Conservation (phyloP, 805 yeast species). For the Monosporozyma unispora region DNA sequence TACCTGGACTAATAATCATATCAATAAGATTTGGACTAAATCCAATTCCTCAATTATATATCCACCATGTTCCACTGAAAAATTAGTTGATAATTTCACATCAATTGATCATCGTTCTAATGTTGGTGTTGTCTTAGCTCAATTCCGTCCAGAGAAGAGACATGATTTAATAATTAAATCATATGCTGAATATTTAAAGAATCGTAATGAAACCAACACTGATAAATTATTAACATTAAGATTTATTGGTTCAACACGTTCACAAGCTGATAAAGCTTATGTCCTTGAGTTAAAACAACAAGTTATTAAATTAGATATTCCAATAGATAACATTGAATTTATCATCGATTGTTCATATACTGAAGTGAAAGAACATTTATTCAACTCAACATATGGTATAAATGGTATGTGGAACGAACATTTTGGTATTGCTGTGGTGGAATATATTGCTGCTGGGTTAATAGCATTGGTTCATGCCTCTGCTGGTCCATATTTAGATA, state of each 20-base stretch:
- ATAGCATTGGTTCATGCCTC: slow-evolving; percentile 89
- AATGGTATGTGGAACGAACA: slow-evolving; percentile 99
- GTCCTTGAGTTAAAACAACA: slow-evolving; percentile 41
- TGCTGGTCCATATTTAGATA: slow-evolving; percentile 90
- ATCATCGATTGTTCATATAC: slow-evolving; percentile 67
- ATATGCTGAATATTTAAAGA: slow-evolving; percentile 45
- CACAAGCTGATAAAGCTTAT: slow-evolving; percentile 50
- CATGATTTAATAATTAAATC: slow-evolving; percentile 62
- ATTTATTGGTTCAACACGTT: slow-evolving; percentile 79
- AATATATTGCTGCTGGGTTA: slow-evolving; percentile 75
- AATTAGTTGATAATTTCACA: slow-evolving; percentile 26
- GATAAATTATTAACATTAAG: slow-evolving; percentile 45
- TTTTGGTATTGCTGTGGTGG: slow-evolving; percentile 96
- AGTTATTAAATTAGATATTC: slow-evolving; percentile 38
- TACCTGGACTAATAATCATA: slow-evolving; percentile 83
- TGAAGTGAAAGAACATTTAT: slow-evolving; percentile 46
- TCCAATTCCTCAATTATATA: slow-evolving; percentile 44
- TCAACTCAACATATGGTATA: slow-evolving; percentile 60
- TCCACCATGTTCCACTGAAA: slow-evolving; percentile 84
- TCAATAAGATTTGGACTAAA: slow-evolving; percentile 54
- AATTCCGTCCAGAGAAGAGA: slow-evolving; percentile 91
- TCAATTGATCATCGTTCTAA: slow-evolving; percentile 23
- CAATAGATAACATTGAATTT: slow-evolving; percentile 39
- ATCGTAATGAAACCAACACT: not conserved
- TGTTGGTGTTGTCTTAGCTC: slow-evolving; percentile 52